phyloP scores from a whole-genome alignment of 139 green algal genomes.

The Chlamydomonas asymmetrica region DNA sequence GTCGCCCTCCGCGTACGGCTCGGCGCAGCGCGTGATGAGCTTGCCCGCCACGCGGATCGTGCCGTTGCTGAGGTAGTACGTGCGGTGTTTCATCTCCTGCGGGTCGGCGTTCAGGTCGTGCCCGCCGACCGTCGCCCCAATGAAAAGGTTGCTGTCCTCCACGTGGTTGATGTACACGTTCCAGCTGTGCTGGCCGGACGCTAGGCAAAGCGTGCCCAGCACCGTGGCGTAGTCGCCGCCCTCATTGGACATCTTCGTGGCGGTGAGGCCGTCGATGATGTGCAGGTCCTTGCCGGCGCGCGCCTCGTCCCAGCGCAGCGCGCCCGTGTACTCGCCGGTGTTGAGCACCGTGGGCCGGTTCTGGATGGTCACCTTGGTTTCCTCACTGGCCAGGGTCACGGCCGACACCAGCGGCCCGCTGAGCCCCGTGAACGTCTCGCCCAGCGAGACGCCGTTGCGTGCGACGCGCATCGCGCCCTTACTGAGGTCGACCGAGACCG shows the following conservation, averaged over 20 bases:
- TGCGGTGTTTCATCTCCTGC: constrained; percentile 69
- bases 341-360: constrained; percentile 68
- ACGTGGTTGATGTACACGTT: constrained; percentile 75
- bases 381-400: constrained; percentile 58
- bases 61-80: constrained; percentile 68
- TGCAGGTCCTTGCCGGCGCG: constrained; percentile 59
- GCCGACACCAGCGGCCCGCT: constrained; percentile 54
- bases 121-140: constrained; percentile 58
- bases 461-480: constrained; percentile 47
- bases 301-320: constrained; percentile 65
- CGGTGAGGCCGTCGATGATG: constrained; percentile 61
- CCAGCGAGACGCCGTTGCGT: constrained; percentile 54
- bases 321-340: constrained; percentile 63
- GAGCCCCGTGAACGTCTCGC: constrained; percentile 55
- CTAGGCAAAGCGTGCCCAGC: constrained; percentile 58
- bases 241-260: constrained; percentile 64
- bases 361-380: constrained; percentile 70
- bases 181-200: constrained; percentile 59
- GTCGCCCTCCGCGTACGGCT: constrained; percentile 67
- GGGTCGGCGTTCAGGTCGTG: constrained; percentile 69
- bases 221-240: constrained; percentile 63
- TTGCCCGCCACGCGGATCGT: constrained; percentile 61
- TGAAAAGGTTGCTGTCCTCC: constrained; percentile 69
- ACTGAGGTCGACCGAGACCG: constrained; percentile 49
- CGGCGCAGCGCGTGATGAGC: constrained; percentile 64